Base-by-base conservation (phyloP, 2,329 filamentous ascomycete genomes). In the Paecilomyces sp. region DNA sequence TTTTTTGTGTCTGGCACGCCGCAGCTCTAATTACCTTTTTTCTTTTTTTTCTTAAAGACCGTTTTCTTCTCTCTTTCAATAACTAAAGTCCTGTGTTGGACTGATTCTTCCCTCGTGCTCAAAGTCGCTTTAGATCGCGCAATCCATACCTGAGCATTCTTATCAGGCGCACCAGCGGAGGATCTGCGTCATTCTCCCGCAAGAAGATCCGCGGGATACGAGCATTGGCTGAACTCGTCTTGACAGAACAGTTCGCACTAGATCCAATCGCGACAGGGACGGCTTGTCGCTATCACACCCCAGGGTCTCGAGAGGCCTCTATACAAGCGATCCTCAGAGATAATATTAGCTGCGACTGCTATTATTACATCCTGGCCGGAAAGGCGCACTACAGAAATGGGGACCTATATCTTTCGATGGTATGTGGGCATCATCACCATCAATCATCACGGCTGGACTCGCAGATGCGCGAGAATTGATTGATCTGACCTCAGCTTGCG, bases 361-460 rank as follows among this genome's bases (percentile, higher is more conserved):
- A 41, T 41, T 15, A 41, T 41, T n/a, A 22, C 36, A 22, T n/a
- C 36, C 36, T 47, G n/a, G 36, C 36, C 4, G n/a, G 13, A n/a
- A 18, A n/a, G 36, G 15, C 15, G 5, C 31, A 58, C 41, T 18
- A 13, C 28, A 33, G 28, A 58, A 41, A 75, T 74, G 73, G 69
- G 70, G 41, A 72, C 64, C 57, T 75, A 68, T 66, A 71, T 67
- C n/a, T 76, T 76, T 58, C 67, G 67, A 66, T 76, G 73, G 73
- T 75, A 62, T 69, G 73, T 72, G 18, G 51, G 13, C n/a, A 51
- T 15, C 47, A 33, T 33, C 47, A 53, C 11, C 51, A 15, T 53
- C 24, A 53, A 47, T 7, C 18, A 18, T 47, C 41, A 15, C 41
- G 18, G 41, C 41, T 47, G 41, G 41, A 8, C n/a, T 47, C n/a